Evolutionary conservation across 345 rosid species (phyloP).

Genomic region (Turnera subulata): DNA sequence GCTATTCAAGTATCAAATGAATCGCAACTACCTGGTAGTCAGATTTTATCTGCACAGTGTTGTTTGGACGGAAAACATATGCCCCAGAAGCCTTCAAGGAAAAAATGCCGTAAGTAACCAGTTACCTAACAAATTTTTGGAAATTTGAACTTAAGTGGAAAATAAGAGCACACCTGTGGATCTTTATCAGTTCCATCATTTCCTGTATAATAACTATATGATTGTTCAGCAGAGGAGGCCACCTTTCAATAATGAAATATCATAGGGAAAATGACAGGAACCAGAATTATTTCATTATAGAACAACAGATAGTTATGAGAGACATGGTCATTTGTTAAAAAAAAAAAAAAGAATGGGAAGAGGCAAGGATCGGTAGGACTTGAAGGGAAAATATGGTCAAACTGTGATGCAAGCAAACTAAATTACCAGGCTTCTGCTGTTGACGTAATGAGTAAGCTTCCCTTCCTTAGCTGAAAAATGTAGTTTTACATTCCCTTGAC

Average conservation of each 20-base stretch:
- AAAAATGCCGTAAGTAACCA: conserved; percentile 3
- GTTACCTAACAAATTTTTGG: not conserved
- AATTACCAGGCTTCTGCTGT: conserved; percentile 54
- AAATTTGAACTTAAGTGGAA: not conserved
- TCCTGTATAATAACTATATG: conserved; percentile 80
- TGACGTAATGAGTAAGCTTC: conserved; percentile 51
- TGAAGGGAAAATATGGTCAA: too few relatives aligned
- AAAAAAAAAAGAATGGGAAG: not conserved
- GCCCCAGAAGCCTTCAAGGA: conserved; percentile 86
- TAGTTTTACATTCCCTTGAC: conserved; percentile 77
- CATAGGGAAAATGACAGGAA: not conserved
- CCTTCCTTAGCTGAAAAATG: conserved; percentile 49
- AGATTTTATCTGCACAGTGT: conserved; percentile 38
- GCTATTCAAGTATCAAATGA: conserved; percentile 9
- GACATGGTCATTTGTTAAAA: not conserved
- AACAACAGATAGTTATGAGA: conserved; percentile 3
- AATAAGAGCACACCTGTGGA: conserved; percentile 61
- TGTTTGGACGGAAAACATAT: conserved; percentile 88
- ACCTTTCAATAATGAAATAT: conserved; percentile 38
- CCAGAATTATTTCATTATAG: not conserved
- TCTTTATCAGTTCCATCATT: conserved; percentile 83
- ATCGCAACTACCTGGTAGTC: conserved; percentile 46
- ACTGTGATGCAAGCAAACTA: not conserved
- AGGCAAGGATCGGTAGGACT: too few relatives aligned
- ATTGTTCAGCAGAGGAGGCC: conserved; percentile 47